phyloP scores from a whole-genome alignment of 768 basidiomycete genomes.

The Leccinellum luteum region DNA sequence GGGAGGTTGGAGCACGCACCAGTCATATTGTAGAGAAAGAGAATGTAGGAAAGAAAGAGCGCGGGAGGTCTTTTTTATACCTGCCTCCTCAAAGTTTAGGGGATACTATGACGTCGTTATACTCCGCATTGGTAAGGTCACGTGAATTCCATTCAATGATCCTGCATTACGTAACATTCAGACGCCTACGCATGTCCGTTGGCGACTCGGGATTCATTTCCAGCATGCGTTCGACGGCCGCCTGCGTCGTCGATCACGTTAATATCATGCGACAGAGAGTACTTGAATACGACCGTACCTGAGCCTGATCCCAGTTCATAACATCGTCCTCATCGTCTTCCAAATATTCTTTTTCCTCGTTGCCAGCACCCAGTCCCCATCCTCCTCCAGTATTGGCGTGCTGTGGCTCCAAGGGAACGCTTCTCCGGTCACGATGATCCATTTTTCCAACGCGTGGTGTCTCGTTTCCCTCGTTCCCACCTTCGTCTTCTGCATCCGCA shows the following conservation, averaged over 20 bases:
- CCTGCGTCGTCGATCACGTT: constrained; percentile 30
- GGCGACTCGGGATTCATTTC: constrained; percentile 42
- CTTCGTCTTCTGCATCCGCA: constrained; percentile 32
- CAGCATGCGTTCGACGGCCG: constrained; percentile 57
- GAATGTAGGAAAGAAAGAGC: background rate
- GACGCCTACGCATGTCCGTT: constrained; percentile 27
- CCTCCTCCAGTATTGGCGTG: constrained; percentile 63
- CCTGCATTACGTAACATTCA: constrained; percentile 10
- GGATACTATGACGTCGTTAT: constrained; percentile 15
- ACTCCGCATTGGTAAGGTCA: constrained; percentile 7
- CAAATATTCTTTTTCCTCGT: constrained; percentile 51
- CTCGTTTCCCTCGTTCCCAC: constrained; percentile 52
- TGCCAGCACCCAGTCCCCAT: constrained; percentile 68
- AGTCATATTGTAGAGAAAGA: constrained; percentile 8
- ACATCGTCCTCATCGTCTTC: constrained; percentile 67
- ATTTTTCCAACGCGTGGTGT: constrained; percentile 55
- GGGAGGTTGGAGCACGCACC: background rate
- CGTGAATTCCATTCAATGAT: constrained; percentile 1
- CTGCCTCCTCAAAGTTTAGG: constrained; percentile 6
- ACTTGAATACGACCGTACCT: constrained; percentile 38
- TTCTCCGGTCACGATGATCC: constrained; percentile 16
- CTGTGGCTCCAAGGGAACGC: constrained; percentile 20
- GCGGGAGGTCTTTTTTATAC: background rate
- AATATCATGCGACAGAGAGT: background rate
- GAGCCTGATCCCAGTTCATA: constrained; percentile 68